Base-by-base conservation (phyloP, 768 basidiomycete genomes). In the Tubosaeta sp. region DNA sequence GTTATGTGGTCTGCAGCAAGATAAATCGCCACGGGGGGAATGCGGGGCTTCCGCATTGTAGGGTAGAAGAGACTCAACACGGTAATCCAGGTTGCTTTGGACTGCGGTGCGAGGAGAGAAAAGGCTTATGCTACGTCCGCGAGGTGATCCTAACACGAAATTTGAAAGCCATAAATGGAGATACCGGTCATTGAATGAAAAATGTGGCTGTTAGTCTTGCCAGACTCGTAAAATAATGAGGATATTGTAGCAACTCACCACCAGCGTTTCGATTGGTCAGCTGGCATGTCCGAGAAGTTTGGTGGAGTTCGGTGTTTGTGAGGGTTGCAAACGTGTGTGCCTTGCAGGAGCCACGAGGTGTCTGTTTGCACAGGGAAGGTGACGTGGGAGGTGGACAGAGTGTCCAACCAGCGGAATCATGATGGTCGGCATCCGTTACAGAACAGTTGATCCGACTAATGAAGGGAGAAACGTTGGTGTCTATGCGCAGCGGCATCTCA, bases 21-120 rank as follows among this genome's bases (percentile, higher is more conserved):
- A 55, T 48, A 54, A 53, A 48, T 64, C 51, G 31, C 62, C 64
- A 60, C 67, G 57, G 58, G 58, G 57, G 35, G 56, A 49, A 54
- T 60, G 62, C 60, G 59, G 68, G 57, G 62, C 41, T 62, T 58
- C 69, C 67, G 65, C 69, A 51, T 68, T 70, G 62, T 50, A 61
- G 59, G 66, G 57, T 52, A 63, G 45, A 48, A 44, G 29, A 54
- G 59, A 46, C 14, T 50, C 59, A 48, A 56, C 51, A 38, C 53
- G 58, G 43, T 27, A 58, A 55, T 53, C 54, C 54, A 44, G 48
- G 46, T 52, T 49, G 48, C 35, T 55, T 55, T 59, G 54, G n/a
- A 21, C 57, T 63, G 64, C 60, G 60, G 56, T 56, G 46, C 58
- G 63, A 58, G 65, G 60, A 56, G 64, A 68, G 49, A 59, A 61